These are phyloP conservation scores for Populus hybrid DNA, from an alignment of 441 rosid species.

Conservation along the genomic window DNA sequence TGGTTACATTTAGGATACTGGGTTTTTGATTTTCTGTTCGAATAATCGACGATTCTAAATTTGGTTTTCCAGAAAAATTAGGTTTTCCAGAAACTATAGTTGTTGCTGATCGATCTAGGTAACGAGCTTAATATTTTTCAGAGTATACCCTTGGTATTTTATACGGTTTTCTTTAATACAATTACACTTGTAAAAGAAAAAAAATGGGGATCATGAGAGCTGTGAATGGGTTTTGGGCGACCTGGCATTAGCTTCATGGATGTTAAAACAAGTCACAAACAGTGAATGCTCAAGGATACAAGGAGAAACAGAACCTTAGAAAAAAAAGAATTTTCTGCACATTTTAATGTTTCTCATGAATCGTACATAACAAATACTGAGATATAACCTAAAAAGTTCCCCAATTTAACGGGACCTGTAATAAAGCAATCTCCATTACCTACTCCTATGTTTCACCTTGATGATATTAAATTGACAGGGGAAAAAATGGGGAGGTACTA, in stretches of 20 bases:
- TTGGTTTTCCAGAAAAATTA: too few species aligned
- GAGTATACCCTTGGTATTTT: too few species aligned
- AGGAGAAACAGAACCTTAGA: background rate
- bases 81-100: too few species aligned
- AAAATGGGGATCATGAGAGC: background rate
- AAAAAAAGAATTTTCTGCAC: slow-evolving; percentile 50
- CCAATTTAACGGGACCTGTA: slow-evolving; percentile 45
- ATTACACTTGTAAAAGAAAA: too few species aligned
- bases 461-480: slow-evolving; percentile 26
- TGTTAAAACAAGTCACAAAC: background rate
- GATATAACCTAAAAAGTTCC: slow-evolving; percentile 40
- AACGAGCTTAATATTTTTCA: too few species aligned
- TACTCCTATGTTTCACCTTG: slow-evolving; percentile 44
- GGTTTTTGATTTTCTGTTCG: too few species aligned
- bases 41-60: too few species aligned
- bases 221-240: background rate
- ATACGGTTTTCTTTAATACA: too few species aligned
- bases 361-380: slow-evolving; percentile 43
- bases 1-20: too few species aligned
- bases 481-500: slow-evolving; percentile 22
- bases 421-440: slow-evolving; percentile 48
- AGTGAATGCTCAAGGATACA: background rate
- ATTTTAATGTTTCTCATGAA: too few species aligned
- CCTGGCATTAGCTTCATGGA: background rate
- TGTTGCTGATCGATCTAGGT: too few species aligned